Percentiles rank a stretch among this genome's conserved stretches.
Evolutionary conservation across 805 yeast genomes (phyloP).

Genomic region (Spathaspora gorwiae): DNA sequence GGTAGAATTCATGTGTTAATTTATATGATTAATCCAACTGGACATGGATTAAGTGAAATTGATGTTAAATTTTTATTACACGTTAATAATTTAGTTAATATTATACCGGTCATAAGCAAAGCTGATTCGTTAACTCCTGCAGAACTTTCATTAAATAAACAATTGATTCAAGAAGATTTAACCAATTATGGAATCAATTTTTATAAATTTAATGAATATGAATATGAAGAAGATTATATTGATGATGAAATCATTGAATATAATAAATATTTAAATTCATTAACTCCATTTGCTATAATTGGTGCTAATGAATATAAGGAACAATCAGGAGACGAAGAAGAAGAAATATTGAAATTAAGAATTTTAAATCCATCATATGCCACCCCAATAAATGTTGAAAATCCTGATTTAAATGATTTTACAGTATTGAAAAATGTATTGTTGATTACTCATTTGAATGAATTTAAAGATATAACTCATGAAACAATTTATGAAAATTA

Average conservation of each 20-base stretch:
- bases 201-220: slow-evolving; percentile 65
- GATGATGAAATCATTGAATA: slow-evolving; percentile 65
- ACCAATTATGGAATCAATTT: slow-evolving; percentile 65
- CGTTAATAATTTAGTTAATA: slow-evolving; percentile 38
- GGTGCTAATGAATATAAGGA: slow-evolving; percentile 64
- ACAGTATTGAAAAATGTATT: slow-evolving; percentile 73
- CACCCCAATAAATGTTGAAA: slow-evolving; percentile 56
- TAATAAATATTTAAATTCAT: slow-evolving; percentile 57
- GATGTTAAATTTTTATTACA: slow-evolving; percentile 40
- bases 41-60: slow-evolving; percentile 41
- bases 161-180: slow-evolving; percentile 72
- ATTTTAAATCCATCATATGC: slow-evolving; percentile 46
- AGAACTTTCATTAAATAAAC: slow-evolving; percentile 62
- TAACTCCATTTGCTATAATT: slow-evolving; percentile 64
- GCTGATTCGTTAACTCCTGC: slow-evolving; percentile 39
- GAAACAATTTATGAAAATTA: slow-evolving; percentile 83
- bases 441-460: slow-evolving; percentile 79
- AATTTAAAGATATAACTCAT: slow-evolving; percentile 83
- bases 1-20: slow-evolving; percentile 68
- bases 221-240: slow-evolving; percentile 44
- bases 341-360: slow-evolving; percentile 49
- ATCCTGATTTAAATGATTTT: slow-evolving; percentile 76
- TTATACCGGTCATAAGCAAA: slow-evolving; percentile 41
- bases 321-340: slow-evolving; percentile 21
- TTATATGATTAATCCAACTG: slow-evolving; percentile 42